Evolutionary conservation across 768 basidiomycete genomes (phyloP).

Genomic region (Cystoderma amianthinum): DNA sequence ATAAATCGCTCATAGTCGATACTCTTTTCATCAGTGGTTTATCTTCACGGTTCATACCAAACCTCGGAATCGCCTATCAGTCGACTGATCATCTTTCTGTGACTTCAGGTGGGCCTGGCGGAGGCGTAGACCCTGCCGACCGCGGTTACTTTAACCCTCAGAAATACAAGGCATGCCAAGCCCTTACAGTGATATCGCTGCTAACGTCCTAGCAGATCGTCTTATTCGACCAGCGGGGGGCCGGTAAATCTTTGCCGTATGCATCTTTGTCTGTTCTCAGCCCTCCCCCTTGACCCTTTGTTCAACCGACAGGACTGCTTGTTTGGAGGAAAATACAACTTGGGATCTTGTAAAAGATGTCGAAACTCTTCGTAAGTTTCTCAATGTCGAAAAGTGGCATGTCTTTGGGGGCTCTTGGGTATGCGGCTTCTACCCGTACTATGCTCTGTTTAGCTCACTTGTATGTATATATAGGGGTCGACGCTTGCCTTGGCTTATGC

Average conservation of each 20-base stretch:
- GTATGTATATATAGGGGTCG: slow-evolving; percentile 51
- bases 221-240: slow-evolving; percentile 85
- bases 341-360: slow-evolving; percentile 92
- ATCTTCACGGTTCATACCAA: slow-evolving; percentile 55
- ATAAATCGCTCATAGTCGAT: background rate
- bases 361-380: slow-evolving; percentile 71
- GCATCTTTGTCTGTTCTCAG: slow-evolving; percentile 14
- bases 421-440: too few relatives aligned
- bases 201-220: slow-evolving; percentile 48
- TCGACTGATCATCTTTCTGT: slow-evolving; percentile 2
- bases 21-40: slow-evolving; percentile 57
- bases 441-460: background rate
- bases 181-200: background rate
- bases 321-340: slow-evolving; percentile 82
- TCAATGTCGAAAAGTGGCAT: slow-evolving; percentile 82
- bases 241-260: slow-evolving; percentile 82
- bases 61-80: background rate
- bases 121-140: slow-evolving; percentile 63
- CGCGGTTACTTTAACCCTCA: slow-evolving; percentile 76
- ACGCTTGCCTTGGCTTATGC: slow-evolving; percentile 84
- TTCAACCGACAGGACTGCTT: slow-evolving; percentile 56
- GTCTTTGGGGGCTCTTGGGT: slow-evolving; percentile 96
- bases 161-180: slow-evolving; percentile 64
- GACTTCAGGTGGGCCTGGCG: slow-evolving; percentile 68
- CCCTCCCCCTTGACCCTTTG: background rate